phyloP scores from a whole-genome alignment of 1,284 basidiomycete species.

The Ustilago shanxiensis region DNA sequence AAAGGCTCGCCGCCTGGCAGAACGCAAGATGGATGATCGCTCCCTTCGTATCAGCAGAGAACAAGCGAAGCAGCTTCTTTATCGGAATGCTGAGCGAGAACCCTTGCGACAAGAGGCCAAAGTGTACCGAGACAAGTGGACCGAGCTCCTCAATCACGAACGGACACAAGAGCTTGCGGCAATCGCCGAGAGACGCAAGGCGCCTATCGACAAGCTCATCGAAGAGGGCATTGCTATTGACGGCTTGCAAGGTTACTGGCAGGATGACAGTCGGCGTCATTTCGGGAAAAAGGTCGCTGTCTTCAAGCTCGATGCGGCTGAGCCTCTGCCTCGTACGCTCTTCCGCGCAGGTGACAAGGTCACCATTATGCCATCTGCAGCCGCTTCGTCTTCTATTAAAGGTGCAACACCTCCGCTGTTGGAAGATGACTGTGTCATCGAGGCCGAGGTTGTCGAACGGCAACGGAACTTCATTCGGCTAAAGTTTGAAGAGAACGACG shows the following conservation, averaged over 20 bases:
- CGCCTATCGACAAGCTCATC: constrained; percentile 51
- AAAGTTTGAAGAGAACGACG: constrained; percentile 53
- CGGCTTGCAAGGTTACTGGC: constrained; percentile 65
- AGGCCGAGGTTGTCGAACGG: constrained; percentile 59
- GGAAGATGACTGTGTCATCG: constrained; percentile 32
- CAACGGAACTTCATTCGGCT: constrained; percentile 54
- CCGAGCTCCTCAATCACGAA: constrained; percentile 50
- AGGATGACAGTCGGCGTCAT: constrained; percentile 47
- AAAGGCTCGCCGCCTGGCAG: constrained; percentile 32
- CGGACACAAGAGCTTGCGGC: constrained; percentile 50
- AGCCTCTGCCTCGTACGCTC: constrained; percentile 52
- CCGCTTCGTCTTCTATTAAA: neutral
- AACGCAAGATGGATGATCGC: constrained; percentile 51
- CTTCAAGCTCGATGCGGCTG: constrained; percentile 59
- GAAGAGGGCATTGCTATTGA: constrained; percentile 59
- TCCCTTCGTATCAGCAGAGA: constrained; percentile 43
- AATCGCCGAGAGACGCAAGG: constrained; percentile 50
- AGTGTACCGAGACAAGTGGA: constrained; percentile 53
- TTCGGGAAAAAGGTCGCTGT: constrained; percentile 61
- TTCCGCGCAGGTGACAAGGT: constrained; percentile 56
- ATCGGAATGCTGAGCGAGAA: constrained; percentile 35
- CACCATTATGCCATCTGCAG: constrained; percentile 48
- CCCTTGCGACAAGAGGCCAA: constrained; percentile 33
- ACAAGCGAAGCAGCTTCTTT: constrained; percentile 19
- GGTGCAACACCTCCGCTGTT: constrained; percentile 4